Evolutionary conservation across 768 basidiomycete genomes (phyloP), one percentile per base, ranked within the genome.

Genomic region (Dendrothele bispora): DNA sequence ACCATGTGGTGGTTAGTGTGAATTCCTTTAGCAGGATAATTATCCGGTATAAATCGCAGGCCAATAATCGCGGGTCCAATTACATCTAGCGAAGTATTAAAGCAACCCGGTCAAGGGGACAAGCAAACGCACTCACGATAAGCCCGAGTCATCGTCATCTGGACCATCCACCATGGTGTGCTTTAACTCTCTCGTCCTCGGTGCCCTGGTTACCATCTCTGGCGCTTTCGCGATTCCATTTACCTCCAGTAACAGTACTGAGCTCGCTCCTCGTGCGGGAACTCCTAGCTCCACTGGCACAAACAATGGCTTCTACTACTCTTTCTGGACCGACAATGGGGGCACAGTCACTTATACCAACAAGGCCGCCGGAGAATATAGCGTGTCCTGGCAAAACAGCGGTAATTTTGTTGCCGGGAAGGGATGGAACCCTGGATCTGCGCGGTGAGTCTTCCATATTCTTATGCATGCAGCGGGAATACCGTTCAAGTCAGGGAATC

Each of bases 351-450:
- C 60, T 22, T 66, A 66, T 55, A 64, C 59, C 37, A 67, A 67
- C 53, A 51, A 51, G 14, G 55, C 53, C 28, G 61, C 30, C 12
- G 67, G 67, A 2, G 30, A 61, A 40, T 68, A 68, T 55, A 54
- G 50, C 42, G 55, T 68, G n/a, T 53, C 46, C 15, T 68, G 67
- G 67, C 39, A 48, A 20, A 49, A 48, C 4, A 46, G 27, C 25
- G 66, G 62, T 24, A 62, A 68, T 56, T 59, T 65, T 41, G 63
- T 66, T 17, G 67, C 45, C 41, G 65, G 66, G 35, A 67, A 66
- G 48, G 66, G 67, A n/a, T 65, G 63, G 63, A 65, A 55, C 21
- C 64, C 64, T 10, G 66, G 67, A 15, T 43, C 59, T 46, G 56
- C 62, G 8, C 40, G 58, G 57, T 52, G 21, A 51, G 51, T 22